phyloP scores from a whole-genome alignment of 208 protist genomes.

The Tritrichomonas foetus region DNA sequence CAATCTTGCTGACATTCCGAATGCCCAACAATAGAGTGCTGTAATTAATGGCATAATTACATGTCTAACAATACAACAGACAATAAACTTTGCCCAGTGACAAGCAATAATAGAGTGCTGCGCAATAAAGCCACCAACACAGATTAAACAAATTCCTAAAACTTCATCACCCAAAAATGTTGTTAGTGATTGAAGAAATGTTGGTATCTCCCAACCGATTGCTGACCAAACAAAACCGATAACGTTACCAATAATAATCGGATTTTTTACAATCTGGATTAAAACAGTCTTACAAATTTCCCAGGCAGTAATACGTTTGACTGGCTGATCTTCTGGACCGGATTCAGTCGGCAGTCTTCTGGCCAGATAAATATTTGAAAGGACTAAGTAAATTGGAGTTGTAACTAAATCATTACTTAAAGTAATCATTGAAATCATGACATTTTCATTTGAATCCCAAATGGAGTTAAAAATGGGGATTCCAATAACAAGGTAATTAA shows the following conservation, averaged over 20 bases:
- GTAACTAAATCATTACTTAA: neutral
- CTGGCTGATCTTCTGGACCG: too few species aligned
- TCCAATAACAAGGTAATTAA: neutral
- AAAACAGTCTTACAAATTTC: neutral
- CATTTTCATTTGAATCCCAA: neutral
- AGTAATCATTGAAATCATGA: neutral
- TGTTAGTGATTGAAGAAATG: neutral
- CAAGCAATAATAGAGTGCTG: neutral
- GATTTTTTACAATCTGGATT: neutral
- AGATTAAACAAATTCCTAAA: neutral
- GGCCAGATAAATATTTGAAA: neutral
- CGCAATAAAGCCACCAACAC: slow-evolving; percentile 28
- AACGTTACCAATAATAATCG: neutral
- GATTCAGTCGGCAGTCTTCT: neutral
- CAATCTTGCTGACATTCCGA: neutral
- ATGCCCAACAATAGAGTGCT: neutral
- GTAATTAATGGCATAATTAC: neutral
- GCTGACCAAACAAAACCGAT: neutral
- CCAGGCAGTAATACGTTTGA: neutral
- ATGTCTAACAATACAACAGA: neutral
- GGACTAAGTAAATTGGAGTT: neutral
- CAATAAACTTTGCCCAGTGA: neutral
- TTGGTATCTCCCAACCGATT: neutral
- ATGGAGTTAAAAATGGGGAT: neutral
- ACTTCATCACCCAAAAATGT: neutral